Base-by-base conservation (phyloP, 352 stramenopile genomes). In the Pythium aquatile region DNA sequence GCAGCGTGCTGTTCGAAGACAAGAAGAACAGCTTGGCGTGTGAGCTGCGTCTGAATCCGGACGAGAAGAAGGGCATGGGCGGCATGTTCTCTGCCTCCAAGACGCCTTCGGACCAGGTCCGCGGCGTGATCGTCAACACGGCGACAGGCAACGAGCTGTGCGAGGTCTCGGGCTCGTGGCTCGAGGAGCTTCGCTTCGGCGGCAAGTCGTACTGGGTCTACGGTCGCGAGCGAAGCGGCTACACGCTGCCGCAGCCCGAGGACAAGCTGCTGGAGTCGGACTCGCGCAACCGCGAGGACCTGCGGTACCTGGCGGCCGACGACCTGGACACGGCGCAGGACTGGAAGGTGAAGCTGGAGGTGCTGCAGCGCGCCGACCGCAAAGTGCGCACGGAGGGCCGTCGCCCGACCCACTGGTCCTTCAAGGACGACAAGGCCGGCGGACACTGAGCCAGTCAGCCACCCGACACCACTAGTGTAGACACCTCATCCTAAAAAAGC, bases 61-160 rank as follows among this genome's bases (percentile, higher is more conserved):
- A 94, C 64, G 83, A 88, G 58, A 94, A 94, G 75, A 90, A 91
- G 54, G 83, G 86, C 32, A 94, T 94, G 85, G 82, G 82, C 39
- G 81, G 85, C 24, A 91, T 94, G 78, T 94, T 91, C 44, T 87
- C 81, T 46, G 79, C 81, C 5, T 80, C 77, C 24, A 93, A 93
- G 72, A 89, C 84, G 2, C 83, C 86, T 4, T 85, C 83, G 3
- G 86, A 94, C 55, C 79, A 75, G n/a, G 60, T 94, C 33, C 83
- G 83, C 14, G 86, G 86, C 37, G 71, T 78, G 30, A 80, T 94
- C 55, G 49, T 90, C 32, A 84, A 91, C 71, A 88, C 80, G 11
- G 74, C 71, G n/a, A 84, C 67, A 2, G 73, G 73, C 29, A 66
- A 72, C 37, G 86, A 94, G 68, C 60, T 94, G 5, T 90, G 81